Percentiles rank a stretch among this genome's conserved stretches.
These are phyloP conservation scores for Glarea lozoyensis DNA, from an alignment of 495 filamentous ascomycete species.

Conservation along the genomic window DNA sequence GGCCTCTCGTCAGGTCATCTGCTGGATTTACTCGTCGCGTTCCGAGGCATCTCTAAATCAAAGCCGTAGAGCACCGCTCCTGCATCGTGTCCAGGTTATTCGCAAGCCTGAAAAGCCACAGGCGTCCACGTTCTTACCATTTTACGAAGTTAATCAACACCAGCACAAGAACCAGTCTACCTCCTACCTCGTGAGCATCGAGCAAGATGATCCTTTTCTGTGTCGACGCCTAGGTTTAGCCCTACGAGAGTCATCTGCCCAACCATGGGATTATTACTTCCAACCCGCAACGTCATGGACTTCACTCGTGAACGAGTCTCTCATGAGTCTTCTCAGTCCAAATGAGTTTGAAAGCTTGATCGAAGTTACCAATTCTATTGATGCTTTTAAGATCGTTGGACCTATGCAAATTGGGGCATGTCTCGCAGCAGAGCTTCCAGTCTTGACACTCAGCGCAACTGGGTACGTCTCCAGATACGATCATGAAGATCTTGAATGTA, in stretches of 20 bases:
- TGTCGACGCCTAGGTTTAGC: conserved; percentile 4
- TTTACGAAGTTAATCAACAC: conserved; percentile 4
- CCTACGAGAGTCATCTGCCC: not conserved
- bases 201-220: not conserved
- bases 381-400: conserved; percentile 10
- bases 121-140: conserved; percentile 2
- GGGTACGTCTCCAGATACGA: conserved; percentile 15
- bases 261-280: conserved; percentile 10
- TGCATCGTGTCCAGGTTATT: not conserved
- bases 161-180: too few relatives aligned
- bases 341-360: conserved; percentile 8
- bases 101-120: not conserved
- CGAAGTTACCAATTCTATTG: conserved; percentile 8
- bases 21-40: conserved; percentile 8
- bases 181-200: conserved; percentile 7
- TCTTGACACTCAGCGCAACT: conserved; percentile 12
- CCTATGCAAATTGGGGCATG: conserved; percentile 10
- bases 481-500: conserved; percentile 8
- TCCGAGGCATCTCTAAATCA: conserved; percentile 6
- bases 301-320: conserved; percentile 3
- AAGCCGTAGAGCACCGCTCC: not conserved
- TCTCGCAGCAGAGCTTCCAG: conserved; percentile 10
- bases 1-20: conserved; percentile 11
- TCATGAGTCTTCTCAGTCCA: not conserved
- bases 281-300: conserved; percentile 1